These are phyloP conservation scores for Chrysoporthe cubensis DNA, from an alignment of 2,329 filamentous ascomycete genomes.

Conservation along the genomic window DNA sequence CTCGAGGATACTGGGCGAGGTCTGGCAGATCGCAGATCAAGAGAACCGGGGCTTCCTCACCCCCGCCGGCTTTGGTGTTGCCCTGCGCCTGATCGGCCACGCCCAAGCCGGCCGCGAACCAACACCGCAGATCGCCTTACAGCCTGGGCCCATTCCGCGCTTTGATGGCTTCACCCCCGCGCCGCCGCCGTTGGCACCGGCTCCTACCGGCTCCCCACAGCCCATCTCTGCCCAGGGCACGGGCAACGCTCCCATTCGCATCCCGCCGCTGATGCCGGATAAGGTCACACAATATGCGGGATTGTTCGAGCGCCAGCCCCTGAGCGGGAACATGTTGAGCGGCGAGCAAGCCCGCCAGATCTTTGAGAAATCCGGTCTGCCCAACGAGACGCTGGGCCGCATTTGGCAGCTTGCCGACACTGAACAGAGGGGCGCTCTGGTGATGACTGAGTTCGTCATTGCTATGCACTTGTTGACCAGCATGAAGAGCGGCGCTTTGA, in stretches of 20 bases:
- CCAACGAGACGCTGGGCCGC: constrained; percentile 87
- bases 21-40: constrained; percentile 98
- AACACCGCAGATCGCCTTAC: constrained; percentile 77
- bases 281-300: constrained; percentile 87
- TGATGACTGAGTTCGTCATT: constrained; percentile 91
- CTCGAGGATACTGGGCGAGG: constrained; percentile 84
- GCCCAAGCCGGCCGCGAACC: constrained; percentile 87
- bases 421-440: constrained; percentile 85
- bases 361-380: constrained; percentile 88
- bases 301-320: constrained; percentile 88
- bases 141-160: constrained; percentile 85
- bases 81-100: constrained; percentile 92
- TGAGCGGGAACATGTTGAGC: constrained; percentile 73
- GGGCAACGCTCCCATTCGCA: constrained; percentile 73
- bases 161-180: constrained; percentile 75
- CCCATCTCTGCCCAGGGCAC: constrained; percentile 57
- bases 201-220: constrained; percentile 42
- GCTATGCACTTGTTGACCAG: constrained; percentile 97
- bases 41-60: constrained; percentile 96
- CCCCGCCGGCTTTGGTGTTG: constrained; percentile 89
- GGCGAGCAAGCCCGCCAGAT: constrained; percentile 90
- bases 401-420: constrained; percentile 97
- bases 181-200: constrained; percentile 52
- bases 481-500: constrained; percentile 81
- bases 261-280: constrained; percentile 84